Evolutionary conservation across 75 land plant species (phyloP), one percentile per base, ranked within the genome.

Genomic region (Picea sitchensis): DNA sequence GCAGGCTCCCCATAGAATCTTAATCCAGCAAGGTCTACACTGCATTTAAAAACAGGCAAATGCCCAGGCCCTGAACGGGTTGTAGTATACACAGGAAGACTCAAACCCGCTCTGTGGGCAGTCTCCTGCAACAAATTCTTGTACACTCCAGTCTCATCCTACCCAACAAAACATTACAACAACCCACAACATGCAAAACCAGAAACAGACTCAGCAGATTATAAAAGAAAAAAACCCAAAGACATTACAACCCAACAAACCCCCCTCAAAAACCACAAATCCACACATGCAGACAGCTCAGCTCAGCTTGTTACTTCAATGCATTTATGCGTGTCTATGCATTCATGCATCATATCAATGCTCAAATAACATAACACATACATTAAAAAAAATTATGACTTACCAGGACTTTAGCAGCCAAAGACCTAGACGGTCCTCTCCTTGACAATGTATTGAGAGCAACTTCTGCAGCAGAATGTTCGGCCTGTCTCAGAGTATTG

Each of bases 81-180:
- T 13, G 84, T 81, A 5, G 87, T 85, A 61, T 87, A 87, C 26
- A 78, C 74, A 15, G 89, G 89, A 18, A 87, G 61, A 5, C 75
- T 63, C 41, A 87, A 58, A 7, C 87, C 87, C 13, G 89, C 89
- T 75, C 81, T 81, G 41, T 87, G 89, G 4, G 89, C 84, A 12
- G 84, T 79, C 41, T 87, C 89, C 77, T 87, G 89, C 20, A 87
- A 65, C 59, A 87, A 75, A 77, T 87, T 87, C 79, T 87, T 87
- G 79, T 76, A 87, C 12, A 87, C 81, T 17, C 87, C 84, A 12
- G 87, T 85, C 64, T 87, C 89, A 81, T 85, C 87, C 89, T 87
- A 75, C 26, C 47, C n/a, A 14, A 21, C 12, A 15, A 59, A 51
- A 65, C 18, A 54, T 12, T 2, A 62, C 64, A 51, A 51, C 56